phyloP scores from a whole-genome alignment of 2,329 filamentous ascomycete species.

The Leptographium procerum region DNA sequence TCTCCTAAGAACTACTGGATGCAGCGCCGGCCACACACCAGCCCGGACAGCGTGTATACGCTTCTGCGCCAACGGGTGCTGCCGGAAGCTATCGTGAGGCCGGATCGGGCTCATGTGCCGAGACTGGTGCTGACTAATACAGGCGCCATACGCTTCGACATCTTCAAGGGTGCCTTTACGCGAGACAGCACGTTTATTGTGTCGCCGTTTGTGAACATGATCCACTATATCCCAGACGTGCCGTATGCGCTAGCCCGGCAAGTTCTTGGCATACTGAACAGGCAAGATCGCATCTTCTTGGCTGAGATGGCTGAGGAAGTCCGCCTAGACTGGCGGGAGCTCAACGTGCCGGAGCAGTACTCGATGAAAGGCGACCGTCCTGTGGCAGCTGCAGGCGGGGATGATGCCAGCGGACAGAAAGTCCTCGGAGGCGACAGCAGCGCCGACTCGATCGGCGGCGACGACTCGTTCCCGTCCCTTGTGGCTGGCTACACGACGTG shows the following conservation, averaged over 20 bases:
- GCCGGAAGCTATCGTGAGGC: conserved; percentile 50
- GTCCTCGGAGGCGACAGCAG: conserved; percentile 11
- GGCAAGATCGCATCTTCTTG: conserved; percentile 40
- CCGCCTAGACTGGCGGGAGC: conserved; percentile 29
- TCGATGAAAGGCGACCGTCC: background rate
- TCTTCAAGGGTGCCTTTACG: conserved; percentile 87
- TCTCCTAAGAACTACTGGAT: conserved; percentile 75
- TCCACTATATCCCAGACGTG: conserved; percentile 68
- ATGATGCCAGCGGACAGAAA: conserved; percentile 17
- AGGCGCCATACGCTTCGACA: conserved; percentile 86
- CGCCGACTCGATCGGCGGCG: conserved; percentile 13
- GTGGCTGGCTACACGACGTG: conserved; percentile 72
- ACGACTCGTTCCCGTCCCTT: conserved; percentile 28
- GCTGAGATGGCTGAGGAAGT: conserved; percentile 11
- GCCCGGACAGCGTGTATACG: conserved; percentile 64
- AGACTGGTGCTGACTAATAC: conserved; percentile 74
- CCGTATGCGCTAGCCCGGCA: conserved; percentile 64
- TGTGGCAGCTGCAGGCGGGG: background rate
- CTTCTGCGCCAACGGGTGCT: conserved; percentile 70
- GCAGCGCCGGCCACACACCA: conserved; percentile 62
- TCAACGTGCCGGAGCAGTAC: conserved; percentile 39
- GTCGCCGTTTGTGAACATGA: conserved; percentile 74
- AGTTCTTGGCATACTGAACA: conserved; percentile 51
- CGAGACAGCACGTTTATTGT: conserved; percentile 76
- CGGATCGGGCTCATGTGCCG: conserved; percentile 36